Conservation (phyloP, 2,329 filamentous ascomycete genomes). For the Monilinia fructigena region DNA sequence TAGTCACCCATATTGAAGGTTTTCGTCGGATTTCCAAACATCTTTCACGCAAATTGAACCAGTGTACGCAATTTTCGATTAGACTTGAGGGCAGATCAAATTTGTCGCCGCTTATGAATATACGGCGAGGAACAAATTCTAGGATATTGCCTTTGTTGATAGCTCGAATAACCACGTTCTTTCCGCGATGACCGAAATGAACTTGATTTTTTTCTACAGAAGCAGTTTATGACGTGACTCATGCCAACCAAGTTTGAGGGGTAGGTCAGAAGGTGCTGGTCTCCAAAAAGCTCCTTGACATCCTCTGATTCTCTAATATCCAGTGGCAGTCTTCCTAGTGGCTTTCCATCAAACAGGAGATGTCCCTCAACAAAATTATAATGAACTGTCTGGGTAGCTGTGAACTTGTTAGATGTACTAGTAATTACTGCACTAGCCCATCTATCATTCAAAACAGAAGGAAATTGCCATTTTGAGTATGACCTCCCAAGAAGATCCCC, state of each 20-base stretch:
- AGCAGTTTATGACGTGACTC: conserved; percentile 39
- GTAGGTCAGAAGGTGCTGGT: conserved; percentile 50
- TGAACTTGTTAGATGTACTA: conserved; percentile 31
- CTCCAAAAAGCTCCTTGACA: conserved; percentile 54
- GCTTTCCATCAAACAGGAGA: conserved; percentile 49
- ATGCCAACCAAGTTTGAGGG: conserved; percentile 51
- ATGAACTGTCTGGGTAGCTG: conserved; percentile 40
- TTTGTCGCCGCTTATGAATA: no score
- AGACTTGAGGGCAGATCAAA: no score
- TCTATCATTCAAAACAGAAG: conserved; percentile 35
- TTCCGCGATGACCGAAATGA: conserved; percentile 53
- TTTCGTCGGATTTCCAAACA: conserved; percentile 53
- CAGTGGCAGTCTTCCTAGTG: conserved; percentile 53
- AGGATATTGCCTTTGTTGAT: no score
- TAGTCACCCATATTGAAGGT: conserved; percentile 44
- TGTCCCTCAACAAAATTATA: conserved; percentile 50
- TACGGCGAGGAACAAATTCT: no score
- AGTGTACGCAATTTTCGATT: conserved; percentile 36
- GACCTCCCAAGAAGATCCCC: conserved; percentile 26
- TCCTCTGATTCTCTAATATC: conserved; percentile 47
- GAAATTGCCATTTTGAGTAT: conserved; percentile 34
- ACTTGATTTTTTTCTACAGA: conserved; percentile 36
- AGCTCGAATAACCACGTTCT: conserved; percentile 47
- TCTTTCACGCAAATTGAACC: conserved; percentile 51
- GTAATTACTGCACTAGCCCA: conserved; percentile 41